Evolutionary conservation across 2,329 filamentous ascomycete species (phyloP), one percentile per base, ranked within the genome.

Genomic region (Didymella keratinophila): DNA sequence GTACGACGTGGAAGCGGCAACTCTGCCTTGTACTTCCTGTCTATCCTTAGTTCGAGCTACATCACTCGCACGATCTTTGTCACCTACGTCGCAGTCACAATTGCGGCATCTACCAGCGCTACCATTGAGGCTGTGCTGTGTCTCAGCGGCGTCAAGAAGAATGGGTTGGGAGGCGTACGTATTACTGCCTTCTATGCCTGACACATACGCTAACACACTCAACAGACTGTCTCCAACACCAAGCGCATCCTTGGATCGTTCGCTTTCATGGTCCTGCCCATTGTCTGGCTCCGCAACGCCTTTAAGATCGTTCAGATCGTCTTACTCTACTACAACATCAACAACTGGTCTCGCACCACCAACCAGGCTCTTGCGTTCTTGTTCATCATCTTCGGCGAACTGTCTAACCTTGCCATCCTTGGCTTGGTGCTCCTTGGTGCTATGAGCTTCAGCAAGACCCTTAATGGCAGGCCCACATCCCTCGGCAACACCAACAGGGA

Each of bases 361-460:
- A 67, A 64, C 37, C 60, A 62, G 8, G 64, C 64, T 2, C 56
- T 67, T 3, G 63, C 64, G 1, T 67, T 67, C 41, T 34, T 67
- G 18, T 67, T 67, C 62, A 67, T 67, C 52, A 64, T 67, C 56
- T 67, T 66, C 21, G 62, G 56, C 8, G 58, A 66, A 51, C 34
- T 66, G 2, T 52, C 55, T 25, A 53, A 66, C 16, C 44, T 66
- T 8, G 62, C 57, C 1, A 60, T 66, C 27, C 41, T 66, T 1
- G 59, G 56, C 0, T 20, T 66, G 16, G 51, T 66, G 2, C 43
- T 66, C 1, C 36, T 61, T 0, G 64, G 60, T 10, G 64, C 60
- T 9, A 61, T 58, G 60, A 48, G 60, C 43, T 66, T 63, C n/a
- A 60, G 62, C 25, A 62, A 59, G 28, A 63, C 61, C n/a, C 52